phyloP scores from a whole-genome alignment of 805 yeast species.

The Saccharomycopsis fermentans region DNA sequence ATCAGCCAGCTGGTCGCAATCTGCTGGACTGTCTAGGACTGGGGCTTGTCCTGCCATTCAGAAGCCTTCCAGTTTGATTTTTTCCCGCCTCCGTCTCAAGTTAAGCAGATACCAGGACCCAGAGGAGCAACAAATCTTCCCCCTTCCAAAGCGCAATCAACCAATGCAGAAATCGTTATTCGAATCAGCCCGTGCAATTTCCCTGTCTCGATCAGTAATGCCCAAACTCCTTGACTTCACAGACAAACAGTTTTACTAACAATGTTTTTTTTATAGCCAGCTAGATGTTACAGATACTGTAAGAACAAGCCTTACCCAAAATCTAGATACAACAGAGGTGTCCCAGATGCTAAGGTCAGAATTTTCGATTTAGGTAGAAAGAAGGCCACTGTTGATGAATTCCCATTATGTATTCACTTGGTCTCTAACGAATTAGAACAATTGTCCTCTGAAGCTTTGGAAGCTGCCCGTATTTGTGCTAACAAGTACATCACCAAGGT shows the following conservation, averaged over 20 bases:
- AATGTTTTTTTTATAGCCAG: constrained; percentile 42
- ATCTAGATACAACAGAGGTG: constrained; percentile 99
- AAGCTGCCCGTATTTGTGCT: constrained; percentile 99
- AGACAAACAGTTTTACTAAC: neutral
- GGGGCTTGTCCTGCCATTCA: no score
- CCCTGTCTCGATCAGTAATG: no score
- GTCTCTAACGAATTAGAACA: constrained; percentile 99
- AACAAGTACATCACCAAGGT: constrained; percentile 98
- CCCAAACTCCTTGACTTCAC: no score
- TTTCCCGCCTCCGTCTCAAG: no score
- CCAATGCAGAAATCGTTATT: no score
- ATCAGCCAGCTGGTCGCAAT: no score
- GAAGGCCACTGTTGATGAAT: constrained; percentile 99
- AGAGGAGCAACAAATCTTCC: no score
- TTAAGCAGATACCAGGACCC: no score
- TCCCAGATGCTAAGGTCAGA: constrained; percentile 99
- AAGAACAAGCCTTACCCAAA: constrained; percentile 99
- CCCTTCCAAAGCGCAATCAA: no score
- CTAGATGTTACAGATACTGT: constrained; percentile 99
- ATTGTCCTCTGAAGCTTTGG: constrained; percentile 98
- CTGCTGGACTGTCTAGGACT: no score
- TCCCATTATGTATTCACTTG: constrained; percentile 98
- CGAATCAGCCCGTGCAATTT: no score
- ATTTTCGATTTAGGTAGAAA: constrained; percentile 99
- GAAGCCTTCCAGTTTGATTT: no score